Conservation (phyloP, 2,329 filamentous ascomycete species). For the Penicillium fuscoglaucum region DNA sequence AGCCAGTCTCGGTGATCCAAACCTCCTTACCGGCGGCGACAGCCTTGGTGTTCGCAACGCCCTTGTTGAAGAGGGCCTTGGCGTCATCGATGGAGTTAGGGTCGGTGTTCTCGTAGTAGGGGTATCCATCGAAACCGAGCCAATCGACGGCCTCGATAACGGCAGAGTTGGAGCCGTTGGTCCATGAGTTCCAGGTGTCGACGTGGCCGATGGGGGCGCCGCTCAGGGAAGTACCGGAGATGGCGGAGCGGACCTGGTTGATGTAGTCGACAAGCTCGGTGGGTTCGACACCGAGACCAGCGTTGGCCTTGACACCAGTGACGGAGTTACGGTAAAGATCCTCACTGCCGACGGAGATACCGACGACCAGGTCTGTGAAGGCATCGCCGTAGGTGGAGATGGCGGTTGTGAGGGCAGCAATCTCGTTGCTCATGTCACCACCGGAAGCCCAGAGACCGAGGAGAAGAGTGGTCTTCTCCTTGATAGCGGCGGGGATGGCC, state of each 20-base stretch:
- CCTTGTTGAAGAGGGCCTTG: slow-evolving; percentile 66
- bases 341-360: slow-evolving; percentile 84
- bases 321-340: slow-evolving; percentile 79
- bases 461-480: slow-evolving; percentile 73
- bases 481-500: slow-evolving; percentile 80
- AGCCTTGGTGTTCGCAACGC: slow-evolving; percentile 60
- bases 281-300: slow-evolving; percentile 64
- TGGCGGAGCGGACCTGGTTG: slow-evolving; percentile 62
- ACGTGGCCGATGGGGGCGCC: slow-evolving; percentile 72
- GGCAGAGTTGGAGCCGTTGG: slow-evolving; percentile 68
- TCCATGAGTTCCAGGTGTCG: slow-evolving; percentile 83
- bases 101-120: slow-evolving; percentile 75
- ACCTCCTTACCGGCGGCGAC: slow-evolving; percentile 67
- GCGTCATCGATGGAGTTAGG: slow-evolving; percentile 65
- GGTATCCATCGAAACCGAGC: slow-evolving; percentile 80
- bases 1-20: slow-evolving; percentile 88
- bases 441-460: slow-evolving; percentile 82
- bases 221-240: slow-evolving; percentile 59
- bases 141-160: slow-evolving; percentile 73
- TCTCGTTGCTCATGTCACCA: slow-evolving; percentile 70
- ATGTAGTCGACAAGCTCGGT: slow-evolving; percentile 68
- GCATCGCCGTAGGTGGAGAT: slow-evolving; percentile 66
- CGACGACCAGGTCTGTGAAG: slow-evolving; percentile 62
- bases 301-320: slow-evolving; percentile 64
- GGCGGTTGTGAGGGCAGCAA: slow-evolving; percentile 68